Evolutionary conservation across 2,329 filamentous ascomycete species (phyloP), one percentile per base, ranked within the genome.

Genomic region (Penicillium sp.): DNA sequence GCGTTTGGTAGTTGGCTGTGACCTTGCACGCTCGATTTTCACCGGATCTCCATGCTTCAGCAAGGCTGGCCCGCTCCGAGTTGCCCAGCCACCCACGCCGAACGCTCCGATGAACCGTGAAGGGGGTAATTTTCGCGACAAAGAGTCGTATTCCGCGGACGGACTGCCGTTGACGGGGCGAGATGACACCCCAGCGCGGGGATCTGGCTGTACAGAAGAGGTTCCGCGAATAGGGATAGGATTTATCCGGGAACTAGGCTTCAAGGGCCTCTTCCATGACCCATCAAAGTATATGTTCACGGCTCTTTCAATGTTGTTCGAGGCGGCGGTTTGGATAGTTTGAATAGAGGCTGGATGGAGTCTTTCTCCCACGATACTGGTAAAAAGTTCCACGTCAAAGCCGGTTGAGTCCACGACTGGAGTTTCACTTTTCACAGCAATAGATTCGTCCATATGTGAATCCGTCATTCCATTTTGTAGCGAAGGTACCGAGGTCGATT

Each of bases 71-170:
- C 93, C 93, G 72, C 92, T 97, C 66, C 88, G 86, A 3, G 93
- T 98, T 6, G 91, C 88, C 95, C 95, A 99, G 4, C 88, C 95
- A 53, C 89, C 91, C 4, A 91, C 92, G 9, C 95, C 95, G 74
- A 98, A 95, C 0, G 92, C 91, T 19, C 95, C 95, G 59, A 98
- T 85, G 19, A 54, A 48, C 10, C 52, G 16, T 14, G 33, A 49
- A 3, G 50, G 45, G 14, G 50, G 50, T 23, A 53, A 70, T 13
- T 66, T 65, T 45, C 35, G 53, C 8, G 59, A 54, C 13, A 62
- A 67, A 52, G 58, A 61, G 57, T 62, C 50, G 3, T 54, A 45
- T 19, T 54, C 43, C 1, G 50, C 42, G 21, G 21, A 43, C 7
- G n/a, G 26, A 7, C 54, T 47, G 16, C 53, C 35, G 13, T 33